These are phyloP conservation scores for Bryopsis sp. DNA, from an alignment of 139 green algal species.

Conservation along the genomic window DNA sequence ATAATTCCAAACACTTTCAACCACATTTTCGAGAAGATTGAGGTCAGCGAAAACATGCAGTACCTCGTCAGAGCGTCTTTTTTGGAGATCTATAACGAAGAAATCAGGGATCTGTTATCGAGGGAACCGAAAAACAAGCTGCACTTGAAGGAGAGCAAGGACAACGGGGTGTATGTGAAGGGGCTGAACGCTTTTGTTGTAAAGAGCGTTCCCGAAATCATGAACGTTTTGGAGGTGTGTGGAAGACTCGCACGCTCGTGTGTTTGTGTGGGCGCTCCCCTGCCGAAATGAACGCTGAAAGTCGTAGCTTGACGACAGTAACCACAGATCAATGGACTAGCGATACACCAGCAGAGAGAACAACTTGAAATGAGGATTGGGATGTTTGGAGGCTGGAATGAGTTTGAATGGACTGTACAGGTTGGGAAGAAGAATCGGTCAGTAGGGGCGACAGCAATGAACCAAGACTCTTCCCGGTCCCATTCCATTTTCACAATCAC, in stretches of 20 bases:
- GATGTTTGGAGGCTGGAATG: neutral
- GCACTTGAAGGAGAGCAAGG: constrained; percentile 68
- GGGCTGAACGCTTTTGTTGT: constrained; percentile 72
- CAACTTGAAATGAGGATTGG: too few species aligned
- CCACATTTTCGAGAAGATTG: constrained; percentile 66
- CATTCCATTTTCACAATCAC: constrained; percentile 85
- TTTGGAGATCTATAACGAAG: constrained; percentile 90
- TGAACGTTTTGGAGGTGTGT: constrained; percentile 68
- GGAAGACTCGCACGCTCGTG: neutral
- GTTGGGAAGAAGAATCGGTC: constrained; percentile 70
- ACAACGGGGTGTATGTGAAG: constrained; percentile 74
- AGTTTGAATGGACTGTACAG: constrained; percentile 25
- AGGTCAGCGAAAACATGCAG: constrained; percentile 37
- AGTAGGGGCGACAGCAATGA: constrained; percentile 77
- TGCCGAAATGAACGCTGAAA: too few species aligned
- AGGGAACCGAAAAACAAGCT: constrained; percentile 55
- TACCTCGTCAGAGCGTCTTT: constrained; percentile 73
- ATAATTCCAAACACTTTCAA: constrained; percentile 75
- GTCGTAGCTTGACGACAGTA: too few species aligned
- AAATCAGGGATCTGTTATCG: constrained; percentile 61
- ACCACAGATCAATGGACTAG: too few species aligned
- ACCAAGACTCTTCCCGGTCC: constrained; percentile 73
- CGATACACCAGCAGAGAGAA: too few species aligned
- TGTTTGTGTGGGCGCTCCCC: neutral
- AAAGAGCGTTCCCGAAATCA: constrained; percentile 63